Base-by-base conservation (phyloP, 371 early-diverging fungal species). In the Rhizopus sp. region DNA sequence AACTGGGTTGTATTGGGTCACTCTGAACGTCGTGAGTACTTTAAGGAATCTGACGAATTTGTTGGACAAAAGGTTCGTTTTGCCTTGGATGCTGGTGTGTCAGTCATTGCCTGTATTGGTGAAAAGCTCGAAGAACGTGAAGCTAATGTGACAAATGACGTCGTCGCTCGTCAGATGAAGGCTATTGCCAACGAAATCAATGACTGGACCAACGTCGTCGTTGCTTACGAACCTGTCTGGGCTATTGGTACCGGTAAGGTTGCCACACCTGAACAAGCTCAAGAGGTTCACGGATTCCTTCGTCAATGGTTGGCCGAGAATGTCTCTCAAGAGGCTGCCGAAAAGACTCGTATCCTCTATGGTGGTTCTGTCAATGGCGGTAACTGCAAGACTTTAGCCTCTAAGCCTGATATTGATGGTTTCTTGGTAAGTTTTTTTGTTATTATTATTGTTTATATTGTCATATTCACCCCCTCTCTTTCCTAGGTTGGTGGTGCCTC, bases 221-320 rank as follows among this genome's bases (percentile, higher is more conserved):
- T 99, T 77, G 99, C 99, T 64, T 99, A 99, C 75, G 99, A 99
- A 83, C 99, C 99, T 54, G 97, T 99, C 52, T 99, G 99, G 99
- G 99, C 99, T 55, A 93, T 83, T 73, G 99, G 99, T 62, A 99
- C 99, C 37, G 99, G 99, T 69, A 93, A 94, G 87, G 94, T 97
- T 8, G 98, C 99, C 38, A 92, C 96, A 32, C 95, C 94, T 51
- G 86, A 92, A 51, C 95, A 99, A 70, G 99, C 99, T 46, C 96
- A 98, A 84, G 97, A 99, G 68, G 94, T 93, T 53, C 99, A 99
- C 77, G 77, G 70, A 30, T 86, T 78, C 57, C 94, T 98, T 72
- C 91, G 99, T 69, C 63, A 83, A 50, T 97, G 95, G 93, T 83
- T 98, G 64, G 74, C 73, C 41, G 82, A 84, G 30, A 88, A 92